phyloP scores from a whole-genome alignment of 2,329 filamentous ascomycete genomes.

The Nigrograna mackinnonii region DNA sequence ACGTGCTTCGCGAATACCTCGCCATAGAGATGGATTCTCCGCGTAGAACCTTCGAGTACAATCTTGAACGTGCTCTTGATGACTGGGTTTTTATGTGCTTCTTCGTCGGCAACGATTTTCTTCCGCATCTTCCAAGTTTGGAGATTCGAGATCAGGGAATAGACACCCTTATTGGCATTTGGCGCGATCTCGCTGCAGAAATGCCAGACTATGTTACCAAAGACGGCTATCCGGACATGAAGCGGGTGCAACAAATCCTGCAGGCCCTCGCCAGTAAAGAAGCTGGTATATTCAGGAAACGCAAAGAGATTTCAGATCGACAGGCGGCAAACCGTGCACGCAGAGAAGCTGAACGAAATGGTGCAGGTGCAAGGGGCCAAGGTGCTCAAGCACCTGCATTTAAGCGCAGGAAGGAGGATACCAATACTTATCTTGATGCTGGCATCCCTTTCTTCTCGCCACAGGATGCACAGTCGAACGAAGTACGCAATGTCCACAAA shows the following conservation, averaged over 20 bases:
- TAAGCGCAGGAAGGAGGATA: slow-evolving; percentile 39
- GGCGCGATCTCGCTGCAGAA: slow-evolving; percentile 85
- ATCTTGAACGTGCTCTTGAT: slow-evolving; percentile 91
- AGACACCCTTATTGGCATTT: slow-evolving; percentile 93
- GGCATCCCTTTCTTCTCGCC: slow-evolving; percentile 41
- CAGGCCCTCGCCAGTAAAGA: slow-evolving; percentile 89
- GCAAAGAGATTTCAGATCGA: slow-evolving; percentile 84
- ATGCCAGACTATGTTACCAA: slow-evolving; percentile 98
- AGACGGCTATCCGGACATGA: slow-evolving; percentile 88
- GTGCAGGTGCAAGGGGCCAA: slow-evolving; percentile 26
- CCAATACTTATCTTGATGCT: slow-evolving; percentile 36
- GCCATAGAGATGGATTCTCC: slow-evolving; percentile 86
- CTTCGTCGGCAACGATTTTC: slow-evolving; percentile 97
- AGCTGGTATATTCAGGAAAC: slow-evolving; percentile 86
- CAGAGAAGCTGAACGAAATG: slow-evolving; percentile 54
- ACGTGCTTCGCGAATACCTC: slow-evolving; percentile 88
- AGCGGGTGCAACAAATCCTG: slow-evolving; percentile 84
- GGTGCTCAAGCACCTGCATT: slow-evolving; percentile 22
- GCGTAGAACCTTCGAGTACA: slow-evolving; percentile 82
- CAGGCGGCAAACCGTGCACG: slow-evolving; percentile 69
- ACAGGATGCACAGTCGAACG: slow-evolving; percentile 39
- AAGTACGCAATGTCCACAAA: slow-evolving; percentile 67
- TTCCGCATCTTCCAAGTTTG: slow-evolving; percentile 94
- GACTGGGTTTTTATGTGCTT: slow-evolving; percentile 99
- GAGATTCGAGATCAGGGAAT: slow-evolving; percentile 98